These are phyloP conservation scores for Batkoa obscura DNA, from an alignment of 371 early-diverging fungal genomes.

Conservation along the genomic window DNA sequence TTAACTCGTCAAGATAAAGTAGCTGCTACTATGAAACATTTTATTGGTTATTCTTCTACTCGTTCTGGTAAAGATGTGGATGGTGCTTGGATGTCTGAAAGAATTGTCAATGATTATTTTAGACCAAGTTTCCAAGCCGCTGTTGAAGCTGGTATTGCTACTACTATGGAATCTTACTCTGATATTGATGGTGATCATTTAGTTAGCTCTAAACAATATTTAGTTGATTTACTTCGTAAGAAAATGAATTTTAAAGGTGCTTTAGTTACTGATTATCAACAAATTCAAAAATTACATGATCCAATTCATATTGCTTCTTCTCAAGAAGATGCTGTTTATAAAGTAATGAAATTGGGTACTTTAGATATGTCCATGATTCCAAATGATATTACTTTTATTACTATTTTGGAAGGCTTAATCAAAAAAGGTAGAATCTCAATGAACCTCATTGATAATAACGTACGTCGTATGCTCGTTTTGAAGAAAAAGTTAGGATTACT, in stretches of 20 bases:
- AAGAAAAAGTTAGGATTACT: conserved; percentile 2
- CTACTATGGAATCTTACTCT: conserved; percentile 45
- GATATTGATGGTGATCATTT: conserved; percentile 45
- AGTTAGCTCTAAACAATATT: conserved; percentile 26
- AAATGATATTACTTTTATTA: conserved; percentile 13
- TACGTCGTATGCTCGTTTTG: neutral
- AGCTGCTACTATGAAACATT: conserved; percentile 30
- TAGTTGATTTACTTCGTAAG: conserved; percentile 29
- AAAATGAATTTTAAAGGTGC: conserved; percentile 34
- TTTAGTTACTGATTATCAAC: conserved; percentile 46
- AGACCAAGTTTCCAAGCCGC: conserved; percentile 42
- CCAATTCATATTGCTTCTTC: conserved; percentile 1
- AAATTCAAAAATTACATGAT: conserved; percentile 29
- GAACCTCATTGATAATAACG: neutral
- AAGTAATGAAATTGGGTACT: conserved; percentile 1
- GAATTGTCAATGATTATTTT: conserved; percentile 34
- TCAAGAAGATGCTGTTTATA: neutral
- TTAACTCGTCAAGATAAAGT: conserved; percentile 14
- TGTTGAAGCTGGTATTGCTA: conserved; percentile 37
- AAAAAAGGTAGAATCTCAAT: neutral
- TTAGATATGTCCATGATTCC: conserved; percentile 52
- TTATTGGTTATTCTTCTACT: conserved; percentile 22
- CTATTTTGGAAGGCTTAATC: neutral
- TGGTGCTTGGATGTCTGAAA: conserved; percentile 29
- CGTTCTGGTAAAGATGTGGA: conserved; percentile 38